Evolutionary conservation across 2,329 filamentous ascomycete genomes (phyloP).

Genomic region (Phyllosticta citriasiana): DNA sequence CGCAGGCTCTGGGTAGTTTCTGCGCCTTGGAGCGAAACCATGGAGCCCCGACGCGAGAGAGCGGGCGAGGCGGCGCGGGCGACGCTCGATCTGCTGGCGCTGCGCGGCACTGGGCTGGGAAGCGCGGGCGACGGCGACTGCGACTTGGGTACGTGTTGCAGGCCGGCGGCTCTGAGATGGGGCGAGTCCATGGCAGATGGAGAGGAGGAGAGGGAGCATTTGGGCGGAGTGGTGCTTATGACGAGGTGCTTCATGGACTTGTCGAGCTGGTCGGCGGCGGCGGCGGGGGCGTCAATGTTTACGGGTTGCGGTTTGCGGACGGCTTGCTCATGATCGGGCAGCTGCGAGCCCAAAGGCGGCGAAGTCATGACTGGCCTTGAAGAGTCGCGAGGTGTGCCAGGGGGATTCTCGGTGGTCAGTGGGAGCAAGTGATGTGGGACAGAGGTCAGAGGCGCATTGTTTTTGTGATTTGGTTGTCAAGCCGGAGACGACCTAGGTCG

Average conservation of each 20-base stretch:
- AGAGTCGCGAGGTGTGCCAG: background rate
- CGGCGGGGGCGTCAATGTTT: slow-evolving; percentile 30
- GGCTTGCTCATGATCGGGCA: background rate
- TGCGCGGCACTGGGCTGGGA: slow-evolving; percentile 29
- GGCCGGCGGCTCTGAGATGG: slow-evolving; percentile 13
- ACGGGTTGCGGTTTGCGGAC: slow-evolving; percentile 14
- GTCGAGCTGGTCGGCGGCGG: slow-evolving; percentile 21
- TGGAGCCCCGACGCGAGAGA: slow-evolving; percentile 17
- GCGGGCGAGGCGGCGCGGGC: slow-evolving; percentile 33
- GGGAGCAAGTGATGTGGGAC: background rate
- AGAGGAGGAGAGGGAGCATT: slow-evolving; percentile 20
- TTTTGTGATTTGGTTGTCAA: background rate
- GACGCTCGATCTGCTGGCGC: slow-evolving; percentile 32
- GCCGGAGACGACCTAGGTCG: background rate
- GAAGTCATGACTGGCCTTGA: background rate
- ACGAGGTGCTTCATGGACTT: slow-evolving; percentile 28
- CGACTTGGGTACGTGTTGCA: slow-evolving; percentile 19
- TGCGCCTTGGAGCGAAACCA: slow-evolving; percentile 1
- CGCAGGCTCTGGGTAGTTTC: slow-evolving; percentile 23
- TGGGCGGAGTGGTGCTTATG: slow-evolving; percentile 23
- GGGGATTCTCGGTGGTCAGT: background rate
- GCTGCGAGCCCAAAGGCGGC: background rate
- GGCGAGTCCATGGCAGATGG: slow-evolving; percentile 20
- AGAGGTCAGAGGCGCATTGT: background rate
- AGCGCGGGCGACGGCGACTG: slow-evolving; percentile 14